Evolutionary conservation across 2,329 filamentous ascomycete genomes (phyloP), one percentile per base, ranked within the genome.

Genomic region (Pseudogymnoascus verrucosus): DNA sequence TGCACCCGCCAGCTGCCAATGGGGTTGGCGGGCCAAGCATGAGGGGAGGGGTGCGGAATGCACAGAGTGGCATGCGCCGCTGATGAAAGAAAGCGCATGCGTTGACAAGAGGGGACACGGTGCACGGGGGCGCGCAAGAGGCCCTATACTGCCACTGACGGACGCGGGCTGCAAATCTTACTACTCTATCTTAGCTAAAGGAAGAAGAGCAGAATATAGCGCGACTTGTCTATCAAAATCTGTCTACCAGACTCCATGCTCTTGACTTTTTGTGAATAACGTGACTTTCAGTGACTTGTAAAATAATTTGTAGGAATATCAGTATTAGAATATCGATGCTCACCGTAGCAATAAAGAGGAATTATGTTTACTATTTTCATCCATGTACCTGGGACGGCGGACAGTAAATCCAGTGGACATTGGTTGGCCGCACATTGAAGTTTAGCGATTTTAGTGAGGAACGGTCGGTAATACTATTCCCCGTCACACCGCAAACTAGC

Each of bases 101-200:
- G 7, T 54, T 7, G 47, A 54, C 23, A 54, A 54, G 47, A 16
- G 23, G 47, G 47, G 26, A 54, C 47, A 54, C 47, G 47, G 47
- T 54, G 47, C 47, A 54, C 47, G 47, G 47, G 47, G 47, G 47
- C 47, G 47, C 47, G 47, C 47, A 54, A 7, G 47, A 8, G 16
- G 26, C 6, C 47, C 47, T 28, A 54, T 54, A 54, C 47, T 54
- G 47, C 47, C 47, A 54, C 4, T 54, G 47, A 54, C 47, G 47
- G 47, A 54, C 47, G 47, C 47, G 47, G 47, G 47, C 47, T 54
- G 47, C 47, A 54, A 54, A 31, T 54, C 8, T 16, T 54, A 54
- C 26, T 54, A 54, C 47, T 54, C 47, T 54, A 54, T 54, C 47
- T 54, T 54, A 54, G 47, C 47, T 54, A 54, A 54, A 54, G 47